A percentile compares a stretch with the other conserved stretches of the same genome.
phyloP scores from a whole-genome alignment of 2,329 filamentous ascomycete genomes.

The Fusarium mexicanum region DNA sequence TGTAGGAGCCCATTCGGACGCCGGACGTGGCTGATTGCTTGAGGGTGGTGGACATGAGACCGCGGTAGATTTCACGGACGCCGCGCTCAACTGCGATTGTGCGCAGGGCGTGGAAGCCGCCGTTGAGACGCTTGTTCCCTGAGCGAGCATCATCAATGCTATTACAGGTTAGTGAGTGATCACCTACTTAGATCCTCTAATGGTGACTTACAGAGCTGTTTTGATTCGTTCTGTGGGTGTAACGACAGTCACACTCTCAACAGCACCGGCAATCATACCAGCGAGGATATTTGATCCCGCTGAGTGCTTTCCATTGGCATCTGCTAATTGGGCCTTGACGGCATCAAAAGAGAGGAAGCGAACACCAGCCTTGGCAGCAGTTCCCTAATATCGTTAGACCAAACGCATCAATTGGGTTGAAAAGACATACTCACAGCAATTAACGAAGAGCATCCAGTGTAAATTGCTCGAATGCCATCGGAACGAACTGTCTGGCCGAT shows the following conservation, averaged over 20 bases:
- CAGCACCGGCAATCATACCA: slow-evolving; percentile 70
- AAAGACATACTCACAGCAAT: slow-evolving; percentile 52
- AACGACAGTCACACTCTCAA: slow-evolving; percentile 71
- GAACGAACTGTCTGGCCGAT: slow-evolving; percentile 62
- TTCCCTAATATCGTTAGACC: slow-evolving; percentile 50
- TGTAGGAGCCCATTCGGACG: slow-evolving; percentile 60
- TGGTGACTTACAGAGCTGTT: slow-evolving; percentile 60
- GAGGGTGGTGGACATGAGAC: slow-evolving; percentile 55
- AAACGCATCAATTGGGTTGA: fast-evolving
- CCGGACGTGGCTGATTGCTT: slow-evolving; percentile 60
- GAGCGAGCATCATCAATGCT: slow-evolving; percentile 51
- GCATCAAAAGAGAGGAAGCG: slow-evolving; percentile 73
- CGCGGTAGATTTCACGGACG: slow-evolving; percentile 55
- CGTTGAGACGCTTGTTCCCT: slow-evolving; percentile 41
- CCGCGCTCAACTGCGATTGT: slow-evolving; percentile 53
- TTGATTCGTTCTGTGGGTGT: slow-evolving; percentile 76
- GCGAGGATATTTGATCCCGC: slow-evolving; percentile 67
- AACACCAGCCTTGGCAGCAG: slow-evolving; percentile 71
- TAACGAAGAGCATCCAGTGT: slow-evolving; percentile 70
- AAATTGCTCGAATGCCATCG: slow-evolving; percentile 67
- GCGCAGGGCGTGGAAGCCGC: slow-evolving; percentile 46
- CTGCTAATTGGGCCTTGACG: slow-evolving; percentile 66
- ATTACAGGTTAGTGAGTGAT: slow-evolving; percentile 43
- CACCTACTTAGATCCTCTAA: too few species aligned
- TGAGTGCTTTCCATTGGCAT: slow-evolving; percentile 65